Conservation (phyloP, 257 asterid species). For the Gentiana macrophylla region DNA sequence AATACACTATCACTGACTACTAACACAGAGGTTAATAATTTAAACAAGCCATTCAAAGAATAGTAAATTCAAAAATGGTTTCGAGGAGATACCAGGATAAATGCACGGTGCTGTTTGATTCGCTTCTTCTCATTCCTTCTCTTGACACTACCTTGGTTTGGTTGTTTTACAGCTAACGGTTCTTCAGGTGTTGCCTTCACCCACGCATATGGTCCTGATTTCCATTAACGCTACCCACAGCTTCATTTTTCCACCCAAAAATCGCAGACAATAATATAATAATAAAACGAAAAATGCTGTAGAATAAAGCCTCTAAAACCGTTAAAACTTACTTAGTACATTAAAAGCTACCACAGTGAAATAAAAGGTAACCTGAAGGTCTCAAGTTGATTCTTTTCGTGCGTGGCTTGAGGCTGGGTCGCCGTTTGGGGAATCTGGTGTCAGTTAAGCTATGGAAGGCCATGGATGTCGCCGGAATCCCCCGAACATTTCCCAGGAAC, state of each 20-base stretch:
- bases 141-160: slow-evolving; percentile 81
- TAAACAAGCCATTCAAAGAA: too few species aligned
- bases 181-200: slow-evolving; percentile 60
- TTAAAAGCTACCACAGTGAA: too few species aligned
- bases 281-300: slow-evolving; percentile 7
- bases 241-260: background rate
- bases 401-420: slow-evolving; percentile 51
- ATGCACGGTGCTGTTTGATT: slow-evolving; percentile 46
- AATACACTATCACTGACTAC: too few species aligned
- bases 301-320: slow-evolving; percentile 3
- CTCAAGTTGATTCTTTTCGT: slow-evolving; percentile 54
- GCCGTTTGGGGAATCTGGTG: slow-evolving; percentile 54
- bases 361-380: slow-evolving; percentile 46
- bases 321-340: too few species aligned
- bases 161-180: slow-evolving; percentile 55
- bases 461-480: slow-evolving; percentile 34
- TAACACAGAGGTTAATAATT: too few species aligned
- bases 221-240: background rate
- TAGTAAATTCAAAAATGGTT: too few species aligned
- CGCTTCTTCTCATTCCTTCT: slow-evolving; percentile 79
- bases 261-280: background rate
- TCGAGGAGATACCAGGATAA: slow-evolving; percentile 39
- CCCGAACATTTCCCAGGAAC: slow-evolving; percentile 26
- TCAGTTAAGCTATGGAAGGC: slow-evolving; percentile 69
- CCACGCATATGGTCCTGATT: slow-evolving; percentile 68